Evolutionary conservation across 208 protist genomes (phyloP).

Genomic region (Histomonas meleagridis): DNA sequence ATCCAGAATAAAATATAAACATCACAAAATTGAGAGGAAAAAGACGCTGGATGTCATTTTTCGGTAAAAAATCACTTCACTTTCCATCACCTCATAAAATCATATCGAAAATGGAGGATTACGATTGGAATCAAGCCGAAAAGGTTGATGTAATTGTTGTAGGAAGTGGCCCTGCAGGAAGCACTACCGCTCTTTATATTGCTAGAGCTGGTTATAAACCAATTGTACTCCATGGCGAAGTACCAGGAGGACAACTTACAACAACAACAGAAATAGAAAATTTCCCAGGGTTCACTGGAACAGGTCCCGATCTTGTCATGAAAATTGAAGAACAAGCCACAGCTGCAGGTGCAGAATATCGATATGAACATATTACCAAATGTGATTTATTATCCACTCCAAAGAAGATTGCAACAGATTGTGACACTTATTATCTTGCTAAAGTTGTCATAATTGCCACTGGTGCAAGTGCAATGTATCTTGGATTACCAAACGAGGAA

Average conservation of each 20-base stretch:
- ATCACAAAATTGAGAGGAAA: too few relatives aligned
- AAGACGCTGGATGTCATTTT: too few relatives aligned
- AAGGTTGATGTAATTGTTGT: background rate
- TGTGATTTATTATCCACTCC: constrained; percentile 48
- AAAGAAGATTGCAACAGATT: background rate
- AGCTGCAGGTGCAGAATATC: constrained; percentile 41
- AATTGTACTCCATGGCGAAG: constrained; percentile 48
- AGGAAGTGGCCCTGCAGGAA: constrained; percentile 30
- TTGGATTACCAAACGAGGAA: constrained; percentile 48
- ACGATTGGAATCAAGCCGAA: background rate
- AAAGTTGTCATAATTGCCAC: constrained; percentile 61
- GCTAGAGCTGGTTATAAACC: constrained; percentile 53
- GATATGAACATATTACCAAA: constrained; percentile 47
- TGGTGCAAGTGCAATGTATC: constrained; percentile 54
- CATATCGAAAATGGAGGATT: too few relatives aligned
- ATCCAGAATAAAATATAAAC: too few relatives aligned
- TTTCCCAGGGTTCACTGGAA: constrained; percentile 58
- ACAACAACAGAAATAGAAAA: constrained; percentile 66
- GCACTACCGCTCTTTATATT: constrained; percentile 61
- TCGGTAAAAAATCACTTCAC: too few relatives aligned
- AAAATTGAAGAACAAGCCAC: constrained; percentile 50
- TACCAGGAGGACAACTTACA: constrained; percentile 61
- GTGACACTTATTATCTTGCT: background rate
- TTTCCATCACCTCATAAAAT: too few relatives aligned
- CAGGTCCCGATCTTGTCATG: constrained; percentile 51